Percentiles rank a stretch among this genome's conserved stretches.
Evolutionary conservation across 495 filamentous ascomycete genomes (phyloP).

Genomic region (Articulospora tetracladia): DNA sequence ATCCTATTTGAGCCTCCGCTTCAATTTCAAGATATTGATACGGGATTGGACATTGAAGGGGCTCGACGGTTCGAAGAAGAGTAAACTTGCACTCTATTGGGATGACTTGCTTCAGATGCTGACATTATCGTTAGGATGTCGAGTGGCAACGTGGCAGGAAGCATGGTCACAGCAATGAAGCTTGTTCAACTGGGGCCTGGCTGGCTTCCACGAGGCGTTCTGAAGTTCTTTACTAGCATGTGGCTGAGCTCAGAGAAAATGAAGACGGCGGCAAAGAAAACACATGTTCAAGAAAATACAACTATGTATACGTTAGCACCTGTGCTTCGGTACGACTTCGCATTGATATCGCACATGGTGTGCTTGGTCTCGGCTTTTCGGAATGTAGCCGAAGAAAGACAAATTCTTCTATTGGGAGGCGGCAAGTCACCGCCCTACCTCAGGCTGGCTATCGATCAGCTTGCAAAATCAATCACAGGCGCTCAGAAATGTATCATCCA

Average conservation of each 20-base stretch:
- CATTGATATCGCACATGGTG: constrained; percentile 1
- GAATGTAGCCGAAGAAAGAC: not conserved
- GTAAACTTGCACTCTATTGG: not conserved
- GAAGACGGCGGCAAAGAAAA: not conserved
- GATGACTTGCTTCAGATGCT: not conserved
- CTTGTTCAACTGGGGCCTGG: constrained; percentile 10
- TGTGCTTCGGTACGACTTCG: constrained; percentile 16
- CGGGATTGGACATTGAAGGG: no score
- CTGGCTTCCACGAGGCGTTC: constrained; percentile 15
- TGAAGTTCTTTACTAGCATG: constrained; percentile 7
- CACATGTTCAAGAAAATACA: constrained; percentile 1
- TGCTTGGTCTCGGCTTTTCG: constrained; percentile 1
- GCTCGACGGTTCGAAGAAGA: not conserved
- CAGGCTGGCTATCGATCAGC: not conserved
- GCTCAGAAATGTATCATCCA: constrained; percentile 2
- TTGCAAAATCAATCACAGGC: constrained; percentile 7
- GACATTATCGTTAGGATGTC: not conserved
- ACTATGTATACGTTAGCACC: constrained; percentile 11
- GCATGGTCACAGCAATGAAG: constrained; percentile 12
- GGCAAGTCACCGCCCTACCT: constrained; percentile 4
- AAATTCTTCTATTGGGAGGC: constrained; percentile 9
- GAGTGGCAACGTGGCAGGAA: constrained; percentile 2
- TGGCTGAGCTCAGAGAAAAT: constrained; percentile 7
- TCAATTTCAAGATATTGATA: not conserved
- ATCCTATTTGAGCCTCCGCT: constrained; percentile 17